Conservation (phyloP, 2,329 filamentous ascomycete genomes). For the Hymenoscyphus repandus region DNA sequence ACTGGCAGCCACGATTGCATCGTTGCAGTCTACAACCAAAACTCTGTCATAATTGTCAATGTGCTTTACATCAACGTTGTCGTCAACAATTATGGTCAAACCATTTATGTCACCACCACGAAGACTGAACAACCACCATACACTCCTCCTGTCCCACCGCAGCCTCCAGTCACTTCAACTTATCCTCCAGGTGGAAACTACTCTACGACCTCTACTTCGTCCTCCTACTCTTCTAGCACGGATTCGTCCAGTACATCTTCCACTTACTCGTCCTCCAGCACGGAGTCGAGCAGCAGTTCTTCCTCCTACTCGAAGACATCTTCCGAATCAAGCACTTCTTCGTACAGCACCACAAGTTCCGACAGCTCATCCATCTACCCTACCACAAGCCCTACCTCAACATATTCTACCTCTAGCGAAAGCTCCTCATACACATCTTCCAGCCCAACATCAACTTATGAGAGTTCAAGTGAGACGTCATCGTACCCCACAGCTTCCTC, state of each 20-base stretch:
- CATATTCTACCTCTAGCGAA: no score
- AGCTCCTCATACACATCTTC: no score
- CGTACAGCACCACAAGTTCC: no score
- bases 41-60: slow-evolving; percentile 3
- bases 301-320: no score
- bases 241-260: slow-evolving; percentile 1
- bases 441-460: no score
- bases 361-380: no score
- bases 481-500: no score
- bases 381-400: no score
- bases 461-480: no score
- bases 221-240: neutral
- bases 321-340: no score
- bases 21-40: slow-evolving; percentile 3
- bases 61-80: slow-evolving; percentile 6
- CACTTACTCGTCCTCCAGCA: no score
- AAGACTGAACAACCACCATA: slow-evolving; percentile 7
- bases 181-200: slow-evolving; percentile 1
- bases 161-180: neutral
- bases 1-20: slow-evolving; percentile 1
- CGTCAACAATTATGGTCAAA: slow-evolving; percentile 5
- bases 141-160: slow-evolving; percentile 5
- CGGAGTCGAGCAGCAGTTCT: no score
- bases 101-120: slow-evolving; percentile 3
- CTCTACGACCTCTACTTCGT: neutral